Base-by-base conservation (phyloP, 1,139 yeast genomes). In the Hemisphaericaspora xylofermentans region DNA sequence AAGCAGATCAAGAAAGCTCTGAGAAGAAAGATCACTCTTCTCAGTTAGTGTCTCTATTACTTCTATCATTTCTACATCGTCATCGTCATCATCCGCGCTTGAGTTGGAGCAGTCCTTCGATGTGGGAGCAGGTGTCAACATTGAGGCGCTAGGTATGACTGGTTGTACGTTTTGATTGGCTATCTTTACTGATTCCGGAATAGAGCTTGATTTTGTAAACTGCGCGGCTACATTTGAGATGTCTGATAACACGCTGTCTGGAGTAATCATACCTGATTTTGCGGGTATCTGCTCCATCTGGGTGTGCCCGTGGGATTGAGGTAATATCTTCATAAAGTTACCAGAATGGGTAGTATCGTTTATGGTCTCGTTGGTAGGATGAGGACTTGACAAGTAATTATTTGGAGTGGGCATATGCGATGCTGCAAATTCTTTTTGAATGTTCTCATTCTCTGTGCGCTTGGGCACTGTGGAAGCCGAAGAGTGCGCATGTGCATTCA, bases 1-100 rank as follows among this genome's bases (percentile, higher is more conserved):
- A 26, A 36, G 38, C 14, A 13, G 18, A 6, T 33, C 36, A 12
- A 42, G 36, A 25, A 27, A 33, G 27, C 5, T 29, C 16, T 19
- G 16, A 10, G 27, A 31, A 8, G 41, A 29, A 4, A 33, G 18
- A 12, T 29, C 15, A 9, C 7, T 19, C 21, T 27, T 22, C 19
- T 29, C 38, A 17, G 28, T 34, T 3, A 33, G 28, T n/a, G 35
- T 29, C n/a, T 26, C 33, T 33, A 21, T 9, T 32, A 6, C 33
- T 27, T 13, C 29, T 14, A 21, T 18, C 33, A 17, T 10, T 12
- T 24, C 22, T 19, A 14, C 26, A n/a, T 34, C 27, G 10, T 24
- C 27, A 13, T 26, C 15, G 24, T 19, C 21, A 12, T 10, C 29
- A 8, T 14, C 28, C 17, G n/a, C 27, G 35, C 25, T 33, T 6